Evolutionary conservation across 2,329 filamentous ascomycete species (phyloP), one percentile per base, ranked within the genome.

Genomic region (Hypoxylon sp.): DNA sequence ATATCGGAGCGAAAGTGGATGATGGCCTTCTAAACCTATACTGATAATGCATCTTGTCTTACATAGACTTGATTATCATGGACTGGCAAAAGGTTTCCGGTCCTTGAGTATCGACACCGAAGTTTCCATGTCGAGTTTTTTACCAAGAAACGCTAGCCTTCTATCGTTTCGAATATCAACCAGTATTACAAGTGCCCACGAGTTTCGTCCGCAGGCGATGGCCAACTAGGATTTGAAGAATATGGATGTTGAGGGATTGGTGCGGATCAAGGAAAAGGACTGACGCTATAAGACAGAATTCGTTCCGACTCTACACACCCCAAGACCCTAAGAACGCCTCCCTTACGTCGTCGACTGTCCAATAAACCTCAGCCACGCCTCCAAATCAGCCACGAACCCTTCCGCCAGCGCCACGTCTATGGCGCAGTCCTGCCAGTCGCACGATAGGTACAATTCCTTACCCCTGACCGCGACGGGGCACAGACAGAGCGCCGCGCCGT

Each of bases 381-480:
- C 67, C 38, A 73, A 19, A 30, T 73, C 68, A 4, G 57, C 60
- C 10, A 58, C 28, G 10, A 73, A 32, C 5, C 65, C 60, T 17
- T 72, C 65, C 7, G 30, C 71, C 5, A 74, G 19, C 3, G 56
- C 52, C 13, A 4, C 3, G 11, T 69, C 63, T 2, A 73, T 17
- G n/a, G 55, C 60, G 34, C 55, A 58, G 30, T 70, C 68, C 25
- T 67, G 67, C 72, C 70, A 73, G 41, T 59, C 50, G 45, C 50
- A 69, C 9, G 50, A 65, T 3, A 74, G 38, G 23, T 62, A 72
- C 25, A 73, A 43, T 5, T 71, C 64, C 41, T 38, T 48, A 1
- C 55, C 69, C 56, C 71, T 70, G 23, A 72, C 69, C 5, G 65
- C 64, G 1, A 73, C 28, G 1, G 65, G 60, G 4, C 60, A 66